Evolutionary conservation across 306 rosid genomes (phyloP), one percentile per base, ranked within the genome.

Genomic region (Sechiopsis laciniata): DNA sequence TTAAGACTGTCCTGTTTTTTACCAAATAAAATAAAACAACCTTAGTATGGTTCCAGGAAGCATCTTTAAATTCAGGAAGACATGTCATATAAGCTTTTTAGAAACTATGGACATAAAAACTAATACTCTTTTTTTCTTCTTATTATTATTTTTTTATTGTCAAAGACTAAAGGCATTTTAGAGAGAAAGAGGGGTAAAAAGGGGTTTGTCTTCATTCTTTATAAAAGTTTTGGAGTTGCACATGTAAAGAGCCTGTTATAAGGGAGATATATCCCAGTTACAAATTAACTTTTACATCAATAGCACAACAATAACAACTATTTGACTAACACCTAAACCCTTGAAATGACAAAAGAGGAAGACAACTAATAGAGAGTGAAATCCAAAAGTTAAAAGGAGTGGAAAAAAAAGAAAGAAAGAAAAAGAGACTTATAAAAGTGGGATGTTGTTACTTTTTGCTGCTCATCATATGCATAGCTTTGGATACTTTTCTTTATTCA

Each of bases 401-500:
- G 37, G 37, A 10, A 40, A 6, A 8, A 40, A 40, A 40, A 7
- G 3, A 40, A 37, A 40, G 46, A 40, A 40, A 40, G 46, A 68
- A 67, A 69, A 69, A 9, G 46, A 15, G 21, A 8, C 73, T n/a
- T n/a, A 69, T 48, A 7, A 69, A 48, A 69, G 60, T 17, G 8
- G 40, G 73, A 55, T 22, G 42, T 50, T 22, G 42, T 50, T 22
- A 46, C 56, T 50, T 69, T 48, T 22, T 67, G 40, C 37, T 69
- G 45, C 73, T 50, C 73, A 50, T 46, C 73, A 69, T 69, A 21
- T 69, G 73, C 73, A 46, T 45, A 3, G 20, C 74, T 70, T 70
- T 70, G 46, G 29, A 45, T 60, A 20, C 71, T 42, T 74, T 62
- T n/a, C 77, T 55, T 66, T 57, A 95, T 84, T 91, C 96, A 78